These are phyloP conservation scores for Tetrapisispora nanseiensis DNA, from an alignment of 805 yeast genomes.

Conservation along the genomic window DNA sequence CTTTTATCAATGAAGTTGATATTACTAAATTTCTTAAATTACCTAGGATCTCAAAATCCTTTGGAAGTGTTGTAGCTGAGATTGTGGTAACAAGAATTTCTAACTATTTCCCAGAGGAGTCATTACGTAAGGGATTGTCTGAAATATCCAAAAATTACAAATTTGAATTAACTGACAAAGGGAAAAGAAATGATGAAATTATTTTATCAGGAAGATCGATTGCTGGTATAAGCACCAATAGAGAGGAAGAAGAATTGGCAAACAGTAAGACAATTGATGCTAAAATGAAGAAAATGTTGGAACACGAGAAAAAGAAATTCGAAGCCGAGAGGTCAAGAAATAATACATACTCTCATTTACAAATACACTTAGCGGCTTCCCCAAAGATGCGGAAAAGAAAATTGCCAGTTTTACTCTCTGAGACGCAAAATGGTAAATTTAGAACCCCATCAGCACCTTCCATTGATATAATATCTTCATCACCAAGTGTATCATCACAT, in stretches of 20 bases:
- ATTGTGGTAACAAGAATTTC: conserved; percentile 24
- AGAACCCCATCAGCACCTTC: conserved; percentile 20
- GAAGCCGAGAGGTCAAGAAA: conserved; percentile 10
- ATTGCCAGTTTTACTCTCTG: conserved; percentile 26
- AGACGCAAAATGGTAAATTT: conserved; percentile 14
- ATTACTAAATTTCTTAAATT: conserved; percentile 15
- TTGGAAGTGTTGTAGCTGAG: conserved; percentile 20
- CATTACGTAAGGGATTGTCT: conserved; percentile 24
- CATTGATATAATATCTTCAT: conserved; percentile 6
- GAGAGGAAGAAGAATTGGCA: not conserved
- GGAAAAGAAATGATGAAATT: conserved; percentile 19
- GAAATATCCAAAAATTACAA: conserved; percentile 16
- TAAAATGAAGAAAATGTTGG: conserved; percentile 21
- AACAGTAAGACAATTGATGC: conserved; percentile 18
- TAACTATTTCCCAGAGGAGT: conserved; percentile 24
- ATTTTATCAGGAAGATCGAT: conserved; percentile 11
- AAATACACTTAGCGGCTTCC: conserved; percentile 24
- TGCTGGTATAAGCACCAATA: conserved; percentile 5
- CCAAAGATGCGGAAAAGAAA: conserved; percentile 22
- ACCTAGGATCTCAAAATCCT: conserved; percentile 25
- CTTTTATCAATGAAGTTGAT: conserved; percentile 10
- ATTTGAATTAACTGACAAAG: conserved; percentile 29
- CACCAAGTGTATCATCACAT: conserved; percentile 24
- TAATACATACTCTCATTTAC: conserved; percentile 24
- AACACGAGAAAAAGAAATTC: conserved; percentile 14